A percentile compares a stretch with the other conserved stretches of the same genome.
Evolutionary conservation across 129 eudicot genomes (phyloP).

Genomic region (Helichrysum umbraculigerum): DNA sequence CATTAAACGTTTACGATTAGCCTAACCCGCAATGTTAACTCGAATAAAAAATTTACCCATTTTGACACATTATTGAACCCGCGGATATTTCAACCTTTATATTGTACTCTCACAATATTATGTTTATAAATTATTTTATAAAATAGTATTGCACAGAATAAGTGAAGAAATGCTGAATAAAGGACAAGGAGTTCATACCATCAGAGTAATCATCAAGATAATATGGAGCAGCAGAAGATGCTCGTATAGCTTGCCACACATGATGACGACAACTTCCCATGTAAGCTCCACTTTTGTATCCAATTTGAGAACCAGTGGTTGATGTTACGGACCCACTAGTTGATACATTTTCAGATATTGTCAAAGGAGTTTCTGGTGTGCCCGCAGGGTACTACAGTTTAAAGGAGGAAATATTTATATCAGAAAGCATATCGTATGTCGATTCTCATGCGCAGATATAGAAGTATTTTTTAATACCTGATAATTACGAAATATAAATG

Average conservation of each 20-base stretch:
- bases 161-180: background rate
- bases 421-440: slow-evolving; percentile 23
- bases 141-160: background rate
- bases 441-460: background rate
- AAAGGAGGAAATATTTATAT: slow-evolving; percentile 15
- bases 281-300: slow-evolving; percentile 65
- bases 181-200: slow-evolving; percentile 49
- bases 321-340: slow-evolving; percentile 56
- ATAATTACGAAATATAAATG: slow-evolving; percentile 90
- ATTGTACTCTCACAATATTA: background rate
- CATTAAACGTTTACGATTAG: too few relatives aligned
- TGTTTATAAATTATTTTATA: background rate
- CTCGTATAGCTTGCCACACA: slow-evolving; percentile 95
- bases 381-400: slow-evolving; percentile 86
- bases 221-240: slow-evolving; percentile 98
- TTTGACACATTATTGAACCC: too few relatives aligned
- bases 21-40: too few relatives aligned
- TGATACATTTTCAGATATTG: slow-evolving; percentile 57
- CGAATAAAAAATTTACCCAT: background rate
- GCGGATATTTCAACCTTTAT: too few relatives aligned
- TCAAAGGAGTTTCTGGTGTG: slow-evolving; percentile 72
- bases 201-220: slow-evolving; percentile 95
- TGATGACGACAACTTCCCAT: slow-evolving; percentile 91
- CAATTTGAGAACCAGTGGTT: slow-evolving; percentile 58
- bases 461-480: slow-evolving; percentile 50